These are phyloP conservation scores for Salix arbutifolia DNA, from an alignment of 345 rosid genomes.

Conservation along the genomic window DNA sequence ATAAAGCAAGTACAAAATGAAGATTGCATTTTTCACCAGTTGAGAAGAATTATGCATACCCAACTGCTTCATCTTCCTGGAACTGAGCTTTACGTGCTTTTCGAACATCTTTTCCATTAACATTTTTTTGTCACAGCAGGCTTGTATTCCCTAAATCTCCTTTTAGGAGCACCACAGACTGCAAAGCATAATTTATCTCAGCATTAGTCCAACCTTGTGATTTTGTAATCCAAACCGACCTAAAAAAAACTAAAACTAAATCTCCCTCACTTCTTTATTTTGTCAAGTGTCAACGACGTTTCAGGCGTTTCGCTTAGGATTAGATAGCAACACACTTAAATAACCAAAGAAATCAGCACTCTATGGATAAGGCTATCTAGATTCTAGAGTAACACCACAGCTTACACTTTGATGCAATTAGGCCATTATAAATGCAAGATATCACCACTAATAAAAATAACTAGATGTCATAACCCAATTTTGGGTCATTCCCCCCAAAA, in stretches of 20 bases:
- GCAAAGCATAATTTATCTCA: not conserved
- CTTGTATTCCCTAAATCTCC: conserved; percentile 67
- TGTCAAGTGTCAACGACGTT: not conserved
- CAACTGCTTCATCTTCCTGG: conserved; percentile 67
- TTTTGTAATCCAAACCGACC: not conserved
- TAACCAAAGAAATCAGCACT: not conserved
- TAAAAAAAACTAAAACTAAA: not conserved
- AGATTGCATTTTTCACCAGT: not conserved
- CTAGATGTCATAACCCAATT: not conserved
- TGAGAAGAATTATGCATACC: conserved; percentile 32
- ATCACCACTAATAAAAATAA: not conserved
- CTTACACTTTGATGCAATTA: not conserved
- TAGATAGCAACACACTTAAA: not conserved
- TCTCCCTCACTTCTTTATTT: not conserved
- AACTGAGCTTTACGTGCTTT: conserved; percentile 73
- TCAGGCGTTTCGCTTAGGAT: not conserved
- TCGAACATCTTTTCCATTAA: conserved; percentile 51
- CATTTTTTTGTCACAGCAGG: conserved; percentile 63
- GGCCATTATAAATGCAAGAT: not conserved
- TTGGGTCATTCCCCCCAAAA: no score
- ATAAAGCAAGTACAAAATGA: not conserved
- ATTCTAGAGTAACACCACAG: not conserved
- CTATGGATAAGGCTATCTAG: conserved; percentile 2
- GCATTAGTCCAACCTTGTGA: not conserved
- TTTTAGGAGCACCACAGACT: conserved; percentile 96